phyloP scores from a whole-genome alignment of 495 filamentous ascomycete species.

The Tuber calosporum region DNA sequence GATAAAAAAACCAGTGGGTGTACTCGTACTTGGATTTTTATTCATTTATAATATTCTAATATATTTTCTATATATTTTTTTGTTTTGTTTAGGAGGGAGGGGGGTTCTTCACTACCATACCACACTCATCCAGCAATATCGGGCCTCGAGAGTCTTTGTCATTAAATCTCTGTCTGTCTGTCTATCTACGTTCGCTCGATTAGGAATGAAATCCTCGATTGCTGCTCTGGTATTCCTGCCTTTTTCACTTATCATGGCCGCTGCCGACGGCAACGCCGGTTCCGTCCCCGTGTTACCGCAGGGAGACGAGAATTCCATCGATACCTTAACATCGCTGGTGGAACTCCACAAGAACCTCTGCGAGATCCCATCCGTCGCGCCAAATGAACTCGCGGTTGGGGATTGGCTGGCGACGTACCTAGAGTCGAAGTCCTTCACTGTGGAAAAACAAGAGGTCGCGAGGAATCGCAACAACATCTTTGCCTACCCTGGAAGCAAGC shows the following conservation, averaged over 20 bases:
- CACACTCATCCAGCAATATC: not conserved
- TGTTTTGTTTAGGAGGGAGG: not conserved
- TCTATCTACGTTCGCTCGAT: not conserved
- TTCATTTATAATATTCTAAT: too few species aligned
- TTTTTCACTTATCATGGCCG: not conserved
- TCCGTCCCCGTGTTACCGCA: not conserved
- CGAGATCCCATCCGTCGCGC: slow-evolving; percentile 63
- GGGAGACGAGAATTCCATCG: not conserved
- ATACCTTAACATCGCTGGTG: slow-evolving; percentile 49
- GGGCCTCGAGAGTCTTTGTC: not conserved
- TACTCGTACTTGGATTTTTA: too few species aligned
- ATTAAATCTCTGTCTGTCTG: not conserved
- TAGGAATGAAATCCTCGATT: not conserved
- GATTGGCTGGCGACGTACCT: slow-evolving; percentile 63
- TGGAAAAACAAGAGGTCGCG: slow-evolving; percentile 53
- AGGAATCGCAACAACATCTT: slow-evolving; percentile 62
- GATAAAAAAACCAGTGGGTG: not conserved
- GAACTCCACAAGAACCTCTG: slow-evolving; percentile 69
- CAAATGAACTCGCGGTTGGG: slow-evolving; percentile 60
- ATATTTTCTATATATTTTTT: too few species aligned
- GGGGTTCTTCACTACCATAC: not conserved
- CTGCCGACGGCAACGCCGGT: not conserved
- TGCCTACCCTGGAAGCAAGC: slow-evolving; percentile 56
- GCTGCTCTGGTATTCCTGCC: not conserved
- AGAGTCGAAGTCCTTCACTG: slow-evolving; percentile 54